Percentiles rank a stretch among this genome's conserved stretches.
Evolutionary conservation across 2,329 filamentous ascomycete genomes (phyloP).

Genomic region (Grosmannia serpens): DNA sequence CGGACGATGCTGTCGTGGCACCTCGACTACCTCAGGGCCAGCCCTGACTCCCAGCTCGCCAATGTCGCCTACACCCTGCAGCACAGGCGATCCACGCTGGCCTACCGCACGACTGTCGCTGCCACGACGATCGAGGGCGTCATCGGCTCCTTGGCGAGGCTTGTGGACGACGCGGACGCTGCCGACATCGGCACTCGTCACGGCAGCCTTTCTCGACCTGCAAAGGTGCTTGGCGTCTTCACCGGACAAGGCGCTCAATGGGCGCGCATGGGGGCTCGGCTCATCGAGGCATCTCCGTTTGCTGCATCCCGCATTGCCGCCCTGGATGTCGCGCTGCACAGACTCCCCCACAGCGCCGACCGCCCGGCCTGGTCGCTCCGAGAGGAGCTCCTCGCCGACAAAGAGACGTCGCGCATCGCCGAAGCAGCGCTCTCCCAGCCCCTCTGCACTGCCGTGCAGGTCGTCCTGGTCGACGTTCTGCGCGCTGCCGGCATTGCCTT

Average conservation of each 20-base stretch:
- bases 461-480: slow-evolving; percentile 19
- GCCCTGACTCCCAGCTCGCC: neutral
- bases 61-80: too few species aligned
- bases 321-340: neutral
- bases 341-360: neutral
- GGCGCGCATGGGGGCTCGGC: slow-evolving; percentile 1
- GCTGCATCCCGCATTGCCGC: neutral
- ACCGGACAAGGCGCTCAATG: slow-evolving; percentile 17
- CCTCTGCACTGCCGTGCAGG: slow-evolving; percentile 18
- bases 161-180: too few species aligned
- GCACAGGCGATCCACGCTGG: too few species aligned
- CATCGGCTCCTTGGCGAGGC: too few species aligned
- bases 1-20: too few species aligned
- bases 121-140: too few species aligned
- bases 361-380: neutral
- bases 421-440: slow-evolving; percentile 16
- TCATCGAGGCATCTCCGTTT: neutral
- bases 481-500: slow-evolving; percentile 14
- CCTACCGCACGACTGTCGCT: too few species aligned
- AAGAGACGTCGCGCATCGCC: slow-evolving; percentile 14
- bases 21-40: neutral
- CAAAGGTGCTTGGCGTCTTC: too few species aligned
- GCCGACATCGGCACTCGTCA: too few species aligned
- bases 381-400: neutral
- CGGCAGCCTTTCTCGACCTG: too few species aligned